Base-by-base conservation (phyloP, 2,329 filamentous ascomycete species). In the Penicillium sp. region DNA sequence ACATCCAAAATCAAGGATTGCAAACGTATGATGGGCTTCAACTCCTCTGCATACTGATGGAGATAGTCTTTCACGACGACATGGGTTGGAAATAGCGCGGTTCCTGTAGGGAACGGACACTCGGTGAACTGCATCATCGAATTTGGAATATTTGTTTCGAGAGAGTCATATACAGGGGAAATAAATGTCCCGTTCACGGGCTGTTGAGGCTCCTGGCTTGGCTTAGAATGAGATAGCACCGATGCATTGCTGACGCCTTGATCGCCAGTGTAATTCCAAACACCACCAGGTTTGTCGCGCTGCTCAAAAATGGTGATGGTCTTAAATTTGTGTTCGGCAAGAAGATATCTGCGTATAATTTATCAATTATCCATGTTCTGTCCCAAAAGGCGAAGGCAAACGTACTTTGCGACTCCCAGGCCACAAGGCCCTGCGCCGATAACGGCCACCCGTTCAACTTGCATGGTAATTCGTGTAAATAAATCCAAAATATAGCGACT, bases 391-490 rank as follows among this genome's bases (percentile, higher is more conserved):
- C 0, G 7, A 8, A 8, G 3, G 8, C 2, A 25, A 42, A 42
- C 35, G 2, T 43, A 54, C 58, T 60, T 60, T 27, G 58, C 50
- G 9, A 42, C 35, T 27, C 58, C 58, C 7, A 60, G 42, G 15
- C 58, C 58, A 23, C 58, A 58, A 12, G 58, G 55, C 4, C 58
- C 58, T 7, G 58, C 58, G 12, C 58, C 58, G 12, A 60, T 58
- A 10, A 60, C 46, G 29, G 58, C 58, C 19, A 60, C 42, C 5
- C 55, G 55, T 54, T 56, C 37, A 13, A 60, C 46, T 40, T 52
- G 12, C 58, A 62, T 59, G 10, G 7, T 41, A 3, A 15, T 42
- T 23, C 6, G 40, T 15, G 19, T 3, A 21, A 41, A 41, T 6
- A 21, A 21, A 40, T 40, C n/a, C 5, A 19, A 40, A 12, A 40